Evolutionary conservation across 73 alveolate genomes (phyloP).

Genomic region (Paramecium tetraurelia): DNA sequence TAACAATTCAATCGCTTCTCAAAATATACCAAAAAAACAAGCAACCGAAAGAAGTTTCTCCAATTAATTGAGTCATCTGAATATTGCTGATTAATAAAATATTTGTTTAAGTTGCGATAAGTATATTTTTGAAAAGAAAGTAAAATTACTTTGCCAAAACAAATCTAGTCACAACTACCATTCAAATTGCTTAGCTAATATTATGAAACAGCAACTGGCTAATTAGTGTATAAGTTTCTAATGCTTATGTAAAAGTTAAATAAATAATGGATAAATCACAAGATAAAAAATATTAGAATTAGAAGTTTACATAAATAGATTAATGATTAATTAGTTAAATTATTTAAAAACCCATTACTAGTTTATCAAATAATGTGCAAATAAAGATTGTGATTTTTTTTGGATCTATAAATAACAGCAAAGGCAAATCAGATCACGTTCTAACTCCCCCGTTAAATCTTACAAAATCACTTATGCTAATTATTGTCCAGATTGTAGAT

Average conservation of each 20-base stretch:
- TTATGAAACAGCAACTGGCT: neutral
- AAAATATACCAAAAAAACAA: neutral
- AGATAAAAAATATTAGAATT: neutral
- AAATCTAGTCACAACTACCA: neutral
- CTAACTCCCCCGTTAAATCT: neutral
- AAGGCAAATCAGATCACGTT: neutral
- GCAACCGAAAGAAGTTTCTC: neutral
- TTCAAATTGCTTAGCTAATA: neutral
- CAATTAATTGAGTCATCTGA: neutral
- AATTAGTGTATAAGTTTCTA: neutral
- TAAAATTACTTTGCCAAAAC: neutral
- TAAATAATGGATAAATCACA: neutral
- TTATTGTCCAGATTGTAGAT: constrained; percentile 5
- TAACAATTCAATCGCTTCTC: neutral
- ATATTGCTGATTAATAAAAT: neutral
- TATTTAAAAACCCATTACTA: neutral
- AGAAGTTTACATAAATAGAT: neutral
- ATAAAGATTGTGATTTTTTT: neutral
- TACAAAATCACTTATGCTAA: neutral
- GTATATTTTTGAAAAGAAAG: neutral
- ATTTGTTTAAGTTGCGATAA: neutral
- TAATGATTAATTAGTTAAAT: neutral
- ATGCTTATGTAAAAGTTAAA: neutral
- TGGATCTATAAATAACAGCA: neutral
- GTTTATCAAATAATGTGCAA: neutral